Evolutionary conservation across 768 basidiomycete species (phyloP), one percentile per base, ranked within the genome.

Genomic region (Rhizopogon vulgaris): DNA sequence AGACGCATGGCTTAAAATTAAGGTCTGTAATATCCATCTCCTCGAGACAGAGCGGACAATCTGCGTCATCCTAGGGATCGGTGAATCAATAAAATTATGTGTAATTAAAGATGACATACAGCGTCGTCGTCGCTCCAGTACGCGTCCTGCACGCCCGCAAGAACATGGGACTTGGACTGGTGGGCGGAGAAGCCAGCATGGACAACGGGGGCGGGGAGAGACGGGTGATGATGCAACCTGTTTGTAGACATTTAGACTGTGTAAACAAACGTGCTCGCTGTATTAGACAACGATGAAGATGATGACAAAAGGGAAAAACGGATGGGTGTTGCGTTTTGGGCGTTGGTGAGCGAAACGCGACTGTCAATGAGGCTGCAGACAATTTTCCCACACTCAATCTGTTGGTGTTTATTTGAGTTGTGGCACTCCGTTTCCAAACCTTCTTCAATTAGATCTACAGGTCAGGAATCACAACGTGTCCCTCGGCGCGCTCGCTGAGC

Each of bases 11-110:
- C 75, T 94, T 95, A 76, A 99, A 99, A 75, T 95, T 95, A 69
- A 97, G 82, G 80, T 99, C 96, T 46, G 93, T 93, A 60, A 97
- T 83, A 73, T 98, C 96, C 87, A 99, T 93, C 74, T 96, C 94
- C 66, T 98, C 95, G 40, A 97, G 83, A 73, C 96, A 99, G 54
- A 99, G 82, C 41, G 96, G 92, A 73, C 96, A 99, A 63, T 98
- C 96, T 56, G 90, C 89, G 64, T 97, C 94, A 68, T 98, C 95
- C 95, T 97, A 60, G 2, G 57, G 46, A 61, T 61, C 64, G 52
- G 55, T 34, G n/a, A 46, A 56, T 40, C 51, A 50, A 58, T 37
- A 56, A 56, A 48, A 55, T 34, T 53, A 46, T 40, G 52, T 47
- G 57, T 36, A 36, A 52, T 48, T 37, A 57, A 34, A 41, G 39